phyloP scores from a whole-genome alignment of 306 rosid species.

The Elaeagnus macrophylla region DNA sequence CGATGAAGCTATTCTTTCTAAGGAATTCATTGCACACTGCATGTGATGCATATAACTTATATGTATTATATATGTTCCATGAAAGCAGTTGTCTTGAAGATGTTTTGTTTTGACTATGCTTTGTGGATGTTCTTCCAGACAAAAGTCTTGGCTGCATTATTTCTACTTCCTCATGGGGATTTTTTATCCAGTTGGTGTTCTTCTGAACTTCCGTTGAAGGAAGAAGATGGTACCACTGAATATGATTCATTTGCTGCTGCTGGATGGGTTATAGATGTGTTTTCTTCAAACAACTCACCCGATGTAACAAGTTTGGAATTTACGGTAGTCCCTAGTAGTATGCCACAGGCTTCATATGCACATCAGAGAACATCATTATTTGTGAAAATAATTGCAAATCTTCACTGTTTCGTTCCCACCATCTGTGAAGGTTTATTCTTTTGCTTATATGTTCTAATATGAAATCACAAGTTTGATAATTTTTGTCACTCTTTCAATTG shows the following conservation, averaged over 20 bases:
- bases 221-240: slow-evolving; percentile 72
- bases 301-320: slow-evolving; percentile 43
- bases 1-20: slow-evolving; percentile 1
- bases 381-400: slow-evolving; percentile 93
- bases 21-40: slow-evolving; percentile 9
- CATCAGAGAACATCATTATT: slow-evolving; percentile 85
- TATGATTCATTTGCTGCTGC: slow-evolving; percentile 74
- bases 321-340: slow-evolving; percentile 35
- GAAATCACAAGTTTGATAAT: slow-evolving; percentile 9
- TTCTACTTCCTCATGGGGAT: slow-evolving; percentile 76
- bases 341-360: slow-evolving; percentile 64
- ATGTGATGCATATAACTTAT: slow-evolving; percentile 23
- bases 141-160: slow-evolving; percentile 75
- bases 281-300: slow-evolving; percentile 28
- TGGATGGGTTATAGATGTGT: slow-evolving; percentile 80
- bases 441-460: slow-evolving; percentile 16
- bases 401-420: slow-evolving; percentile 87
- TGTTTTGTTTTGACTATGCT: slow-evolving; percentile 19
- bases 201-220: slow-evolving; percentile 62
- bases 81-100: slow-evolving; percentile 12
- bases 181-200: slow-evolving; percentile 90
- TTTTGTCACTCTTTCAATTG: slow-evolving; percentile 8
- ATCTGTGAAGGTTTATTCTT: slow-evolving; percentile 76
- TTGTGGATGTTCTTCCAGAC: slow-evolving; percentile 62
- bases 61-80: slow-evolving; percentile 7